These are phyloP conservation scores for Boletus barrowsii DNA, from an alignment of 768 basidiomycete genomes.

Conservation along the genomic window DNA sequence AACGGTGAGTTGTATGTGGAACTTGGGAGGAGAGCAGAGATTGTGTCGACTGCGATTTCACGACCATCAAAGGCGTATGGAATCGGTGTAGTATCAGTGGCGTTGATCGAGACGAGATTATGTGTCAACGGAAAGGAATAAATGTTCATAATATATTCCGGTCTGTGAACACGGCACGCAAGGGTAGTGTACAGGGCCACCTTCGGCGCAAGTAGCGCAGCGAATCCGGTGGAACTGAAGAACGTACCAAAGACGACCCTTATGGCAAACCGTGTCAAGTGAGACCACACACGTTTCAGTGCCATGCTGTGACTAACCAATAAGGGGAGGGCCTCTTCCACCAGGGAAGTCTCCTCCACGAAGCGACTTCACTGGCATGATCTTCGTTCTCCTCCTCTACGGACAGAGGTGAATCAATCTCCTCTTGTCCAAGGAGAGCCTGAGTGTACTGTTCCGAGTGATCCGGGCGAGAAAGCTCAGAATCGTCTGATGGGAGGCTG, in stretches of 20 bases:
- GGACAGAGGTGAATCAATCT: conserved; percentile 6
- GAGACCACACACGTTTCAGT: not conserved
- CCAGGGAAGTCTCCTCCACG: conserved; percentile 52
- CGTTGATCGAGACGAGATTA: not conserved
- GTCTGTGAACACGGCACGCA: conserved; percentile 64
- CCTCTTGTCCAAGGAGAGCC: conserved; percentile 18
- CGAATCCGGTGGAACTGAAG: conserved; percentile 51
- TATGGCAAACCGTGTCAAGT: not conserved
- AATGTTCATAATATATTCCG: conserved; percentile 40
- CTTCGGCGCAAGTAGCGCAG: conserved; percentile 63
- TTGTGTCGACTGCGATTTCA: not conserved
- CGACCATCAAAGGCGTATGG: not conserved
- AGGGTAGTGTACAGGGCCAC: conserved; percentile 74
- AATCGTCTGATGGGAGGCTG: conserved; percentile 45
- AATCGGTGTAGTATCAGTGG: not conserved
- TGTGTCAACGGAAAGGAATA: not conserved
- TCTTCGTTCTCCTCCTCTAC: conserved; percentile 25
- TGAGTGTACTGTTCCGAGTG: conserved; percentile 33
- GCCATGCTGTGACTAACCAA: conserved; percentile 49
- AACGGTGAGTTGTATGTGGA: not conserved
- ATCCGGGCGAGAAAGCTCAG: conserved; percentile 38
- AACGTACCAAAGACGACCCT: conserved; percentile 62
- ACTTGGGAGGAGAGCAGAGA: conserved; percentile 3
- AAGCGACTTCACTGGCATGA: conserved; percentile 27
- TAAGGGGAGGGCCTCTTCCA: conserved; percentile 71